Conservation (phyloP, 2,329 filamentous ascomycete genomes). For the Botrytis squamosa region DNA sequence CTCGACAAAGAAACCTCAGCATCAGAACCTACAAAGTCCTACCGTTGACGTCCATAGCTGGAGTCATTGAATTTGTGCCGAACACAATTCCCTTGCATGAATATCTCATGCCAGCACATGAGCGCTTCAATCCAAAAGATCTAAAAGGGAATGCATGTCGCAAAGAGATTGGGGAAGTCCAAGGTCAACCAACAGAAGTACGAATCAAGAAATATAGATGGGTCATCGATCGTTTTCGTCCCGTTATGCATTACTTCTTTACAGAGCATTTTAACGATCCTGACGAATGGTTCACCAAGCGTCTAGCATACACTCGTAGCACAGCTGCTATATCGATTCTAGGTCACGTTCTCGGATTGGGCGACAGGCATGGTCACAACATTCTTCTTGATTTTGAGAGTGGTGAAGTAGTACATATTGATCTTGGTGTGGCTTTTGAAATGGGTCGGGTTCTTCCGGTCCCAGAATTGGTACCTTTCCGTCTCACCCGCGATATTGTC, state of each 20-base stretch:
- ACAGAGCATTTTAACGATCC: conserved; percentile 92
- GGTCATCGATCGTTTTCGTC: conserved; percentile 79
- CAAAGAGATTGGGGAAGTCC: conserved; percentile 73
- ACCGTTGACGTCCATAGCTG: conserved; percentile 78
- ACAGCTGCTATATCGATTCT: conserved; percentile 95
- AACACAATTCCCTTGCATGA: conserved; percentile 91
- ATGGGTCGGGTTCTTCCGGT: conserved; percentile 92
- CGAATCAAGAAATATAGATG: conserved; percentile 74
- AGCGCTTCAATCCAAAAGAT: conserved; percentile 81
- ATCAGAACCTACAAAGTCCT: conserved; percentile 98
- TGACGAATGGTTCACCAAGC: conserved; percentile 90
- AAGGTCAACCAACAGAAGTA: conserved; percentile 65
- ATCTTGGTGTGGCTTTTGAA: conserved; percentile 95
- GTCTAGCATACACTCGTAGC: conserved; percentile 87
- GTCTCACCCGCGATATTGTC: conserved; percentile 88
- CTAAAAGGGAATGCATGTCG: conserved; percentile 74
- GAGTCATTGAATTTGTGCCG: conserved; percentile 94
- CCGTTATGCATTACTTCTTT: conserved; percentile 96
- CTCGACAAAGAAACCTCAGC: conserved; percentile 81
- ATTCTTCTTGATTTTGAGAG: conserved; percentile 87
- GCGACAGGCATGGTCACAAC: conserved; percentile 94
- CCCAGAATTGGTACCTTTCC: conserved; percentile 93
- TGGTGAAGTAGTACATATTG: conserved; percentile 95
- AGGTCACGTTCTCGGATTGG: conserved; percentile 87
- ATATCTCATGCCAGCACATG: conserved; percentile 87